Conservation (phyloP, 306 rosid species). For the Hippophae rhamnoides region DNA sequence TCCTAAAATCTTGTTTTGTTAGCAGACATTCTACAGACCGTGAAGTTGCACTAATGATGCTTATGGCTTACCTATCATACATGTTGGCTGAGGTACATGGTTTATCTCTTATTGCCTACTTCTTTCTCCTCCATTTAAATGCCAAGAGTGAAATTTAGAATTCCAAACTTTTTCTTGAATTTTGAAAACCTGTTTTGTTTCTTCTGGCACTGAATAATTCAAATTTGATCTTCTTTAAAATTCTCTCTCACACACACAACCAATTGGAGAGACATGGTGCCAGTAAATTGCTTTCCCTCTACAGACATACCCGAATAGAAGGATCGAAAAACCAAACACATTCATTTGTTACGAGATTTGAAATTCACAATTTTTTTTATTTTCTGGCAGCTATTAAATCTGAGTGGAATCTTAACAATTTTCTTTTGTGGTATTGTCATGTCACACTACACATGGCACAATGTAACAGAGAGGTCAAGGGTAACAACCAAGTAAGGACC, state of each 20-base stretch:
- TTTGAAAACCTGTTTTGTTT: no score
- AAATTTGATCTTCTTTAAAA: neutral
- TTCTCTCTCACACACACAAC: neutral
- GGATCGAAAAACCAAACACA: no score
- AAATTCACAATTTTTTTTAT: slow-evolving; percentile 3
- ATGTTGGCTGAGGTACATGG: slow-evolving; percentile 69
- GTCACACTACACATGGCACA: slow-evolving; percentile 93
- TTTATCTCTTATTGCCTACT: neutral
- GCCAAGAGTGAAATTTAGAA: no score
- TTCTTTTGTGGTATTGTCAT: slow-evolving; percentile 83
- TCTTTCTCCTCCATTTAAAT: neutral
- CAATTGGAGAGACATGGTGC: no score
- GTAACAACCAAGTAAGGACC: slow-evolving; percentile 68
- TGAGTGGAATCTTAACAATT: slow-evolving; percentile 82
- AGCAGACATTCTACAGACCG: slow-evolving; percentile 80
- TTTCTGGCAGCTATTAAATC: slow-evolving; percentile 52
- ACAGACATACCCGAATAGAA: no score
- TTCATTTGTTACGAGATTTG: neutral
- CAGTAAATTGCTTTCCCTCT: no score
- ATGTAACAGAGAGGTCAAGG: slow-evolving; percentile 74
- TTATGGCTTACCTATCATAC: slow-evolving; percentile 79
- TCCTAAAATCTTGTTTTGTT: slow-evolving; percentile 13
- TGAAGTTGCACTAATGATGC: slow-evolving; percentile 90
- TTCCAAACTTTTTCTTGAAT: no score
- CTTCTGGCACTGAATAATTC: no score